Evolutionary conservation across 164 flowering plant genomes (phyloP).

Genomic region (Brasenia schreberi): DNA sequence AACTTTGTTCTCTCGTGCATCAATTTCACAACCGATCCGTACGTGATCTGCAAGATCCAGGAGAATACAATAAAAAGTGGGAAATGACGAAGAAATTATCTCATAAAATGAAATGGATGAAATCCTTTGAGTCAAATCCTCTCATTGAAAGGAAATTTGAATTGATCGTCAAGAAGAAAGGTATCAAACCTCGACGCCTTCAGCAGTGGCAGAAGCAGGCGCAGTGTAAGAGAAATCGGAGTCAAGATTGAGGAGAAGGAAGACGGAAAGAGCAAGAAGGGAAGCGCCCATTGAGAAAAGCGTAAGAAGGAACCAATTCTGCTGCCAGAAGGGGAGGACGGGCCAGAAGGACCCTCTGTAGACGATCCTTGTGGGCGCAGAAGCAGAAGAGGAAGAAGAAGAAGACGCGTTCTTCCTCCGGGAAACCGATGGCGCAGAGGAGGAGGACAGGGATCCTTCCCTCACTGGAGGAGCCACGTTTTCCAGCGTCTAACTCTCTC

Average conservation of each 20-base stretch:
- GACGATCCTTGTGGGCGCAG: constrained; percentile 25
- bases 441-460: constrained; percentile 5
- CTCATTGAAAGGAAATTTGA: neutral
- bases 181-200: constrained; percentile 64
- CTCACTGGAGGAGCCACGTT: constrained; percentile 57
- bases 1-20: constrained; percentile 90
- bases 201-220: constrained; percentile 44
- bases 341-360: constrained; percentile 31
- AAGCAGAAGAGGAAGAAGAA: constrained; percentile 14
- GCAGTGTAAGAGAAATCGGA: constrained; percentile 31
- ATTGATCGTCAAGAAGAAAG: neutral
- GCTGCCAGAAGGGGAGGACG: constrained; percentile 70
- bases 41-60: constrained; percentile 45
- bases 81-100: neutral
- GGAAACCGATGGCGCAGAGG: constrained; percentile 4
- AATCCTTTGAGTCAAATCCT: neutral
- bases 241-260: constrained; percentile 59
- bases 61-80: neutral
- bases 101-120: neutral
- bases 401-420: constrained; percentile 22
- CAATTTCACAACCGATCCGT: constrained; percentile 73
- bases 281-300: constrained; percentile 62
- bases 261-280: constrained; percentile 52
- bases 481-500: neutral
- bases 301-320: constrained; percentile 63